These are phyloP conservation scores for Salix koriyanagi DNA, from an alignment of 345 rosid genomes.

Conservation along the genomic window DNA sequence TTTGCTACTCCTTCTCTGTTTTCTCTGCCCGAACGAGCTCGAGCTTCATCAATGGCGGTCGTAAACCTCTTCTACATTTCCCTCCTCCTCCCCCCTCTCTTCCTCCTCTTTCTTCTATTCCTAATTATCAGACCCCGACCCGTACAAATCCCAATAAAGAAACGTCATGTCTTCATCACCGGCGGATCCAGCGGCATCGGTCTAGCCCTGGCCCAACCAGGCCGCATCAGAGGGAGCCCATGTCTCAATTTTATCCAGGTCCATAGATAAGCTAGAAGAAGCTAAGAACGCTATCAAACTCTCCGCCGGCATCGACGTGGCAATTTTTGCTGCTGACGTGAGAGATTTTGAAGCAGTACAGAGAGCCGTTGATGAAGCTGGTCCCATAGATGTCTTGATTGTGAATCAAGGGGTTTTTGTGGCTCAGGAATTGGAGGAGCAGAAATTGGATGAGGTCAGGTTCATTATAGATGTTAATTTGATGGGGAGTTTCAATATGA, in stretches of 20 bases:
- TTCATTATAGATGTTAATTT: slow-evolving; percentile 76
- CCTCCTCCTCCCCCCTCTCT: slow-evolving; percentile 34
- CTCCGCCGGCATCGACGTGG: slow-evolving; percentile 65
- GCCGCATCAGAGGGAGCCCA: slow-evolving; percentile 68
- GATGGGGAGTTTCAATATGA: slow-evolving; percentile 73
- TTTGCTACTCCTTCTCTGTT: no score
- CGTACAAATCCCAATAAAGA: slow-evolving; percentile 53
- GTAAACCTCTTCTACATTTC: slow-evolving; percentile 23
- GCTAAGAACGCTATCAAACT: slow-evolving; percentile 56
- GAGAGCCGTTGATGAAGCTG: slow-evolving; percentile 50
- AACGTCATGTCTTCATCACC: slow-evolving; percentile 80
- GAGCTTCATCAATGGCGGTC: slow-evolving; percentile 29
- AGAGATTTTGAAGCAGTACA: slow-evolving; percentile 59
- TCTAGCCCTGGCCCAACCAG: slow-evolving; percentile 65
- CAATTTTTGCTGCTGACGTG: slow-evolving; percentile 67
- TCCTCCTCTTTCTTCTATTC: slow-evolving; percentile 41
- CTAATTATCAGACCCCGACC: slow-evolving; percentile 57
- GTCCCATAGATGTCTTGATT: slow-evolving; percentile 63
- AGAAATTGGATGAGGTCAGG: slow-evolving; percentile 62
- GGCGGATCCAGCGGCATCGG: slow-evolving; percentile 95
- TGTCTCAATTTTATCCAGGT: slow-evolving; percentile 71
- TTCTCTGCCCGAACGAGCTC: no score
- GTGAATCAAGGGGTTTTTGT: slow-evolving; percentile 76
- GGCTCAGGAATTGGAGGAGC: slow-evolving; percentile 58
- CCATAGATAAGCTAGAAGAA: slow-evolving; percentile 55